phyloP scores from a whole-genome alignment of 2,329 filamentous ascomycete species.

The Phyllachora maydis region DNA sequence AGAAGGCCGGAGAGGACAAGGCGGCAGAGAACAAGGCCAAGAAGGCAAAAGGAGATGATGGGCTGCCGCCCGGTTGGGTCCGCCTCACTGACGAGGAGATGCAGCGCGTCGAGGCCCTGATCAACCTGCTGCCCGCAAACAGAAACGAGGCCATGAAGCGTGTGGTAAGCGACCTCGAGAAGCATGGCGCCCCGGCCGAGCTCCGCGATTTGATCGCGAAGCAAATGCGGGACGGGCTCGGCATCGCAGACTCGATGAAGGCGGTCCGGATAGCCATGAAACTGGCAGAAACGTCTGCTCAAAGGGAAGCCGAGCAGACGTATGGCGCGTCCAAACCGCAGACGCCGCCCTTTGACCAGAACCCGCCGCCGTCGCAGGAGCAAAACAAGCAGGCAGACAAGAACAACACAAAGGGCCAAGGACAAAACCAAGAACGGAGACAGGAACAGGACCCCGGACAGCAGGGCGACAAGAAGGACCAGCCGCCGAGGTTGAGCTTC shows the following conservation, averaged over 20 bases:
- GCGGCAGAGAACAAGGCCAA: not conserved
- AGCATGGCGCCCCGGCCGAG: constrained; percentile 49
- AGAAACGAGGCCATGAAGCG: constrained; percentile 38
- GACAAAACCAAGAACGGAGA: constrained; percentile 4
- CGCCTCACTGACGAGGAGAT: constrained; percentile 22
- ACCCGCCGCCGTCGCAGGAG: too few species aligned
- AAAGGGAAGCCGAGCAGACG: too few species aligned
- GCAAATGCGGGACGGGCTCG: constrained; percentile 29
- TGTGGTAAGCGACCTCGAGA: constrained; percentile 40
- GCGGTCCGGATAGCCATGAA: constrained; percentile 33
- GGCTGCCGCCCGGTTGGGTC: constrained; percentile 23
- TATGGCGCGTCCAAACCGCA: too few species aligned
- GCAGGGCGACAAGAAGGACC: constrained; percentile 6
- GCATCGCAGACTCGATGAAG: constrained; percentile 32
- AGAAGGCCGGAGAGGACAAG: constrained; percentile 1
- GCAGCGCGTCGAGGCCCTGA: constrained; percentile 33
- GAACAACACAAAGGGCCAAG: constrained; percentile 14
- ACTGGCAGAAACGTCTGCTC: too few species aligned
- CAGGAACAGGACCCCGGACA: constrained; percentile 2
- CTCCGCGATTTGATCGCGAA: constrained; percentile 34
- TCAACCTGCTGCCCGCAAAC: constrained; percentile 40
- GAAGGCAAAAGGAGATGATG: not conserved
- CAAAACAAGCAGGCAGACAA: constrained; percentile 15
- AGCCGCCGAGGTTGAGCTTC: constrained; percentile 3
- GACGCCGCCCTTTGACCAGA: too few species aligned